Base-by-base conservation (phyloP, 495 filamentous ascomycete genomes). In the Annulohypoxylon nitens region DNA sequence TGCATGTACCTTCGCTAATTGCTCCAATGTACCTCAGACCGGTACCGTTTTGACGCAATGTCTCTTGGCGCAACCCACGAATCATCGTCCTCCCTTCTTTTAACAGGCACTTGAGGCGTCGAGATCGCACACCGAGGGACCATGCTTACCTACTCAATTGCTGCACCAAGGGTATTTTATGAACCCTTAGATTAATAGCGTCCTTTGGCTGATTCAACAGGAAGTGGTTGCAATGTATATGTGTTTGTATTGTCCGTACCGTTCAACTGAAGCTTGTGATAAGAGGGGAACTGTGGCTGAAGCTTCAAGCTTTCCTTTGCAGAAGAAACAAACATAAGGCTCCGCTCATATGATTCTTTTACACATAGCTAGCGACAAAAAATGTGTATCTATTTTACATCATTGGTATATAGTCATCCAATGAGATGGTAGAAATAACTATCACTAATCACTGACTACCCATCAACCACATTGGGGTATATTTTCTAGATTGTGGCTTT, bases 1-100 rank as follows among this genome's bases (percentile, higher is more conserved):
- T 14, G 43, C 34, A 68, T 54, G 75, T 77, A 76, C 67, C 72
- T 62, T 60, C 12, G 23, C 58, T 64, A 66, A 14, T 33, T 47
- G 18, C 59, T 63, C 33, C n/a, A 10, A 75, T 65, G 73, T 75
- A 75, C 73, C 73, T 57, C 59, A 39, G 60, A 20, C 50, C 30
- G 47, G 43, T 61, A 57, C 54, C 23, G 23, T 55, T 51, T 64
- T 61, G 51, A 64, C 43, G 59, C 64, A 64, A 69, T 63, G 10
- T 11, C 37, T 11, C 67, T 68, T 71, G 59, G 67, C 63, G 12
- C 33, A 67, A 36, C 53, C 26, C 36, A 50, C 63, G 30, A 74
- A 74, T 74, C 70, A 63, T 55, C 20, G 30, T 61, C 18, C 20
- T 20, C 11, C 47, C 11, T 64, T 53, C 25, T 41, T 67, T 34